Percentiles rank a stretch among this genome's conserved stretches.
Conservation (phyloP, 148 eudicot genomes). For the Pharnaceum exiguum region DNA sequence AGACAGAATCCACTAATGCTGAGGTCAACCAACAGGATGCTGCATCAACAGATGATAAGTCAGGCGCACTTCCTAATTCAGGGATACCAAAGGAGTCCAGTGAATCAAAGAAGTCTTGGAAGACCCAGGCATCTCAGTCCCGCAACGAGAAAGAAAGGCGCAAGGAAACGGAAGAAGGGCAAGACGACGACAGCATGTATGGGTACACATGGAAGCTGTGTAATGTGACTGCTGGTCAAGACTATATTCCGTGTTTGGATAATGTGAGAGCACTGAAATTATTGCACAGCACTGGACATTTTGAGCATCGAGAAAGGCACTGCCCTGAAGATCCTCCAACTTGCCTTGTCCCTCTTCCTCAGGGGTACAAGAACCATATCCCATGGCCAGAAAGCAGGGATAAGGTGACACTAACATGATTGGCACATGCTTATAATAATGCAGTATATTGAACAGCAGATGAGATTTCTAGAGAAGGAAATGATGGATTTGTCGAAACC, state of each 20-base stretch:
- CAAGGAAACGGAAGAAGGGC: constrained; percentile 26
- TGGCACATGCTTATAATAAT: no score
- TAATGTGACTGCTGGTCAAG: constrained; percentile 64
- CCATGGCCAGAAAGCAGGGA: constrained; percentile 83
- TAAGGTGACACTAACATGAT: constrained; percentile 36
- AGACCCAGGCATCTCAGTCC: constrained; percentile 72
- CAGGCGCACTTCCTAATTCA: constrained; percentile 33
- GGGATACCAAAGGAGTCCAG: constrained; percentile 76
- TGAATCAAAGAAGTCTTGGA: constrained; percentile 64
- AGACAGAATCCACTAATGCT: no score
- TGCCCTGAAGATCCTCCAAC: constrained; percentile 74
- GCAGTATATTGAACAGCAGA: no score
- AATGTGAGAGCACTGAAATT: constrained; percentile 50
- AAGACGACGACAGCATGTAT: constrained; percentile 23
- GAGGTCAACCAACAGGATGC: no score
- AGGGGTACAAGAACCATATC: constrained; percentile 58
- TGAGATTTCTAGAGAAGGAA: not conserved
- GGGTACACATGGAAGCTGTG: constrained; percentile 62
- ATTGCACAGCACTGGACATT: constrained; percentile 47
- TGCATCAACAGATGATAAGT: no score
- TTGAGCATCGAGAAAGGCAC: constrained; percentile 81
- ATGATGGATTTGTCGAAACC: not conserved
- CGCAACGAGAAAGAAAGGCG: constrained; percentile 55
- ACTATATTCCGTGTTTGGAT: constrained; percentile 88
- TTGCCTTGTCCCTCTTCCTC: constrained; percentile 59